Evolutionary conservation across 306 rosid genomes (phyloP).

Genomic region (Fragaria nilgerrensis): DNA sequence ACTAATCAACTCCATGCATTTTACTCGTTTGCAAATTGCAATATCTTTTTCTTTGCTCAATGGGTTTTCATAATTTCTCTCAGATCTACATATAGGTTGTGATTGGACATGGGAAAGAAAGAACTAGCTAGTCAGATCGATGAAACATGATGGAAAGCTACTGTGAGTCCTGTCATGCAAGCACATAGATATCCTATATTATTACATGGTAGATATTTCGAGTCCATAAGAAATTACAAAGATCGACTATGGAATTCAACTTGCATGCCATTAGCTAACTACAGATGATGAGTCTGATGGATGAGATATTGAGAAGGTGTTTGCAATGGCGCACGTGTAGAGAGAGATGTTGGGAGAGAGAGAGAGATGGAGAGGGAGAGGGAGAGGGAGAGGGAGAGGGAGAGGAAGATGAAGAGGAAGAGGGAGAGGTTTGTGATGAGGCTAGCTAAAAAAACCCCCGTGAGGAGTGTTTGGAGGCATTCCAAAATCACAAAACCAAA

Average conservation of each 20-base stretch:
- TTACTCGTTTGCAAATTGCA: background rate
- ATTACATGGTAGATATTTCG: conserved; percentile 1
- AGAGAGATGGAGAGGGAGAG: conserved; percentile 25
- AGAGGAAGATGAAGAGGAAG: background rate
- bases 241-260: background rate
- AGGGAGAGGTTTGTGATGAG: conserved; percentile 19
- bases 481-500: conserved; percentile 50
- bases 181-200: conserved; percentile 3
- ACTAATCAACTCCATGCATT: background rate
- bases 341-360: conserved; percentile 35
- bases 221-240: conserved; percentile 22
- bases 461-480: conserved; percentile 99
- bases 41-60: background rate
- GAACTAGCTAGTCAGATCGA: conserved; percentile 1
- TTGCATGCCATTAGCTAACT: conserved; percentile 20
- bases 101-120: background rate
- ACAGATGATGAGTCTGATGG: background rate
- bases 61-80: background rate
- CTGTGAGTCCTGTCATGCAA: background rate
- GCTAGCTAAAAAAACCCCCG: conserved; percentile 62
- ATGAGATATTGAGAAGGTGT: conserved; percentile 23
- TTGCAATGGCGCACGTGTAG: conserved; percentile 75
- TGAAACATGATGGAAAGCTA: background rate
- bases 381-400: background rate
- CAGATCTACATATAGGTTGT: background rate